Evolutionary conservation across 148 eudicot species (phyloP).

Genomic region (Rhododendron griersonianum): DNA sequence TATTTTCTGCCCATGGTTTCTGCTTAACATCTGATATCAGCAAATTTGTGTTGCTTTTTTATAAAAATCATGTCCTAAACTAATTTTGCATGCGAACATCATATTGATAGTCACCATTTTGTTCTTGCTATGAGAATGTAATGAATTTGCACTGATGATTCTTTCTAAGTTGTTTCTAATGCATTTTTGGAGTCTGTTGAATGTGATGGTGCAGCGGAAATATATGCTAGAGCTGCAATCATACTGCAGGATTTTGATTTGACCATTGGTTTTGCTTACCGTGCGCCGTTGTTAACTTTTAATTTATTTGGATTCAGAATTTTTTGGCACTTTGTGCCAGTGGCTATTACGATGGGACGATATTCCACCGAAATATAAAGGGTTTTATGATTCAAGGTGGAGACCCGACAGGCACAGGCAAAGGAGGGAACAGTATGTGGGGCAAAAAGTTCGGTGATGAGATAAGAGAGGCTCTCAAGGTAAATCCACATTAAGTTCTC

Average conservation of each 20-base stretch:
- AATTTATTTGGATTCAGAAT: slow-evolving; percentile 47
- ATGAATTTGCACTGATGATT: not conserved
- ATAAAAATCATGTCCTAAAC: not conserved
- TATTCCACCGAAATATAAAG: slow-evolving; percentile 93
- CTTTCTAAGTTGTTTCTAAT: not conserved
- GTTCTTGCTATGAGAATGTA: not conserved
- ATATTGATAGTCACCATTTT: not conserved
- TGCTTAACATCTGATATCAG: not conserved
- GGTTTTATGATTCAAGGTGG: slow-evolving; percentile 99
- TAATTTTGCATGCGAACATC: not conserved
- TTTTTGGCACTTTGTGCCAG: slow-evolving; percentile 92
- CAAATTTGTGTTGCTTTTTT: not conserved
- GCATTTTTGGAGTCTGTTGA: not conserved
- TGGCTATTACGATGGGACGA: slow-evolving; percentile 90
- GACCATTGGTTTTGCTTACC: not conserved
- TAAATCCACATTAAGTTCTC: slow-evolving; percentile 14
- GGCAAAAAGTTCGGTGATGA: slow-evolving; percentile 92
- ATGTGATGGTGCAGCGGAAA: not conserved
- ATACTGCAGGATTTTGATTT: not conserved
- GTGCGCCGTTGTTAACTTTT: not conserved
- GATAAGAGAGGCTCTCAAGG: slow-evolving; percentile 95
- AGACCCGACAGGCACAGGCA: slow-evolving; percentile 93
- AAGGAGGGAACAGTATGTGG: slow-evolving; percentile 99
- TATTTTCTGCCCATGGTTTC: not conserved
- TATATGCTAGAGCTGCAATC: not conserved